Evolutionary conservation across 352 stramenopile species (phyloP), one percentile per base, ranked within the genome.

Genomic region (Albugo candida): DNA sequence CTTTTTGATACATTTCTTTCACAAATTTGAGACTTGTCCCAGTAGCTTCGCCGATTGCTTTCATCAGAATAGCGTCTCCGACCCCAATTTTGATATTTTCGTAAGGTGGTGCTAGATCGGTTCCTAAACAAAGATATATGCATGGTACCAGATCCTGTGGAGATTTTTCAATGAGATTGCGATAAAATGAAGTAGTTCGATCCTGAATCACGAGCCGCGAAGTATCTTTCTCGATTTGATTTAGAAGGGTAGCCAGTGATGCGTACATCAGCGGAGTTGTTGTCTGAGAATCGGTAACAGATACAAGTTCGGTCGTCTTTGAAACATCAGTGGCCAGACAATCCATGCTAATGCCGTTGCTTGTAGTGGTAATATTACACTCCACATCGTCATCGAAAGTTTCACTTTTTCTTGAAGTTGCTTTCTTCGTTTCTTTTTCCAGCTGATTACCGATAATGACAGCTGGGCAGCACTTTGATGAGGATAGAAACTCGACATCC

Each of bases 51-150:
- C 74, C 83, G 47, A 98, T 95, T 2, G 93, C 88, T 64, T 98
- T 99, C 60, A 97, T 97, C 14, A 99, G 60, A 49, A 99, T 93
- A 4, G 88, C 80, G 56, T 99, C 95, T 21, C 95, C 95, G 44
- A 99, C 96, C 14, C 95, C 95, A 20, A 99, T 88, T 65, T 99
- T 96, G 8, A 99, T 65, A 61, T 95, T 96, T 55, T 97, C 84
- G 51, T 96, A 97, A 20, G 89, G 79, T 1, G 95, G 94, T 16
- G 93, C 93, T 2, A 99, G 74, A 49, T 95, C 70, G 14, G 85
- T 92, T 58, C 72, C 89, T 12, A 87, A 73, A 44, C 82, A 93
- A 4, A 96, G 63, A 53, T 96, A 96, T 35, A 96, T 85, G 52
- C 76, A 87, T 8, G 83, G 63, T 36, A 95, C 59, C 27, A 96